phyloP scores from a whole-genome alignment of 139 green algal genomes.

The Picochlorum costavermella region DNA sequence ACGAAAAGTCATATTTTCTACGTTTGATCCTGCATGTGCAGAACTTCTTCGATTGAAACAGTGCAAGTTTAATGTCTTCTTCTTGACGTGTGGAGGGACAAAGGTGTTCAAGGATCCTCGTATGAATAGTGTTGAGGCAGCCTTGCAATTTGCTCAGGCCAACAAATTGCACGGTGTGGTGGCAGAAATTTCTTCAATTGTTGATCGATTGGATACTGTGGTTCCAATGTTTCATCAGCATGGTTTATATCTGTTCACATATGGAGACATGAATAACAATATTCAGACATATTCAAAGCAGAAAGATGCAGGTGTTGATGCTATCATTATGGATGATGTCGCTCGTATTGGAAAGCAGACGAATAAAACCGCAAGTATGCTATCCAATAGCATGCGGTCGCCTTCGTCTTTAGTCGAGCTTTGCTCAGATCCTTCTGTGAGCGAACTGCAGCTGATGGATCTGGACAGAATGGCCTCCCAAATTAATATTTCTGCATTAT shows the following conservation, averaged over 20 bases:
- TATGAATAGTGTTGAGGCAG: conserved; percentile 40
- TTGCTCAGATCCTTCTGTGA: not conserved
- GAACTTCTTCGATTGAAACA: conserved; percentile 38
- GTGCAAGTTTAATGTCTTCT: conserved; percentile 36
- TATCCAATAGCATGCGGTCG: conserved; percentile 21
- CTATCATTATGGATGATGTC: conserved; percentile 38
- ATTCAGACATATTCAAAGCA: conserved; percentile 22
- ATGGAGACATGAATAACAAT: conserved; percentile 37
- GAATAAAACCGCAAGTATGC: conserved; percentile 24
- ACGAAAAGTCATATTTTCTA: conserved; percentile 36
- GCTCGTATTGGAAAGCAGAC: conserved; percentile 24
- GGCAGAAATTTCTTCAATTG: conserved; percentile 18
- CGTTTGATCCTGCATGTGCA: conserved; percentile 41
- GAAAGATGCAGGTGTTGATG: conserved; percentile 29
- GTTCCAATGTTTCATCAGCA: conserved; percentile 26
- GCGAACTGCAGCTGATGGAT: not conserved
- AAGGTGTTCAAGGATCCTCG: conserved; percentile 36
- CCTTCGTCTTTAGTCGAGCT: conserved; percentile 13
- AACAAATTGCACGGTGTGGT: conserved; percentile 35
- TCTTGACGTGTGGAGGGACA: conserved; percentile 40
- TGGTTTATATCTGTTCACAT: conserved; percentile 42
- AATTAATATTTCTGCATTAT: conserved; percentile 5
- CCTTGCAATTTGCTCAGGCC: conserved; percentile 32
- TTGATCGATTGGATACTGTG: conserved; percentile 20
- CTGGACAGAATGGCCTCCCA: conserved; percentile 3